Conservation (phyloP, 306 rosid species). For the Vigna mungo region DNA sequence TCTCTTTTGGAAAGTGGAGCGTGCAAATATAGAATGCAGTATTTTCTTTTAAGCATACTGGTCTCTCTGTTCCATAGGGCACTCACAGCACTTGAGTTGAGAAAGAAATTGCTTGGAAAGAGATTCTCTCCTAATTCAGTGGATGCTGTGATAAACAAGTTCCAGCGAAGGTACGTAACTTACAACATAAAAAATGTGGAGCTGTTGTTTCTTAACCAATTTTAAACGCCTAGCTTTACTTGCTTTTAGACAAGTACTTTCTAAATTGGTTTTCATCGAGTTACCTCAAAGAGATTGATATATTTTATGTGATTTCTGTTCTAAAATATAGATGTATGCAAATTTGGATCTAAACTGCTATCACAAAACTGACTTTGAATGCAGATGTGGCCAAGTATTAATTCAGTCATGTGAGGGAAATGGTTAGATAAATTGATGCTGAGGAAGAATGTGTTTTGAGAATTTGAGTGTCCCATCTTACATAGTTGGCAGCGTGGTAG, state of each 20-base stretch:
- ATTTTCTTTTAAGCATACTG: constrained; percentile 23
- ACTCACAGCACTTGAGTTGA: constrained; percentile 75
- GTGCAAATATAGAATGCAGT: constrained; percentile 22
- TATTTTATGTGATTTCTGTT: constrained; percentile 21
- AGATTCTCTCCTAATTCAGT: constrained; percentile 58
- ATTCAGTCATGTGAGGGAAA: constrained; percentile 1
- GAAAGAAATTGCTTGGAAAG: constrained; percentile 74
- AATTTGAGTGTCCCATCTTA: constrained; percentile 9
- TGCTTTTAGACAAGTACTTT: constrained; percentile 17
- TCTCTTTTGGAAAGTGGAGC: neutral
- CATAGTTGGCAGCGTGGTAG: neutral
- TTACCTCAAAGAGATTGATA: constrained; percentile 2
- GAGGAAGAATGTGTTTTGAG: constrained; percentile 5
- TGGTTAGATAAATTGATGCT: neutral
- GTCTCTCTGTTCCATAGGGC: constrained; percentile 61
- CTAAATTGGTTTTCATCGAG: constrained; percentile 10
- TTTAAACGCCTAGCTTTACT: constrained; percentile 12
- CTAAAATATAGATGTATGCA: constrained; percentile 32
- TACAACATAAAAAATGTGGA: constrained; percentile 17
- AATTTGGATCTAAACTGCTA: constrained; percentile 1
- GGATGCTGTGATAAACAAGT: constrained; percentile 70
- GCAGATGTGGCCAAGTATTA: constrained; percentile 8
- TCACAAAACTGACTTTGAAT: constrained; percentile 22
- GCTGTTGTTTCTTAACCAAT: constrained; percentile 33
- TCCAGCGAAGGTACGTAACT: constrained; percentile 66